Conservation (phyloP, 2,329 filamentous ascomycete species). For the Hortaea sp. region DNA sequence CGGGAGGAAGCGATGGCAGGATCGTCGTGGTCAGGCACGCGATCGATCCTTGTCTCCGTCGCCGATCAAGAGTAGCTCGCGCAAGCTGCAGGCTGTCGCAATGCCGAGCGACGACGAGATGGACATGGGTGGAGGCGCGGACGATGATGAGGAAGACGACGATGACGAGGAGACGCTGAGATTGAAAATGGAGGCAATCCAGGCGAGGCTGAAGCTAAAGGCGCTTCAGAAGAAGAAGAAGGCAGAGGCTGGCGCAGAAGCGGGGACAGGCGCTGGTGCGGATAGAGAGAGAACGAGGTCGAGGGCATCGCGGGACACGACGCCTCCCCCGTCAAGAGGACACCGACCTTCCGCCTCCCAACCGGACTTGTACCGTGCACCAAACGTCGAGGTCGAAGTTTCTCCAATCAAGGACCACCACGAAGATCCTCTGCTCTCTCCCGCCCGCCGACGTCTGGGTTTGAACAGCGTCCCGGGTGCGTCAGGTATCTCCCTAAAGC, state of each 20-base stretch:
- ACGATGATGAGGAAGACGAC: conserved; percentile 46
- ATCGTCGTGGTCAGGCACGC: conserved; percentile 47
- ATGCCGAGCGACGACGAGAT: conserved; percentile 36
- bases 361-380: conserved; percentile 8
- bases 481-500: conserved; percentile 73
- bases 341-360: conserved; percentile 8
- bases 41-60: conserved; percentile 46
- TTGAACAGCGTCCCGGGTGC: conserved; percentile 82
- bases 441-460: conserved; percentile 68
- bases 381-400: conserved; percentile 62
- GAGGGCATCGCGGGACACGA: not conserved
- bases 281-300: not conserved
- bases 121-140: conserved; percentile 45
- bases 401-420: conserved; percentile 50
- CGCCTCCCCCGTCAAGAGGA: too few species aligned
- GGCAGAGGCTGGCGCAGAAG: not conserved
- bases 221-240: conserved; percentile 56
- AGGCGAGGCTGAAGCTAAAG: conserved; percentile 79
- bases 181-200: conserved; percentile 76
- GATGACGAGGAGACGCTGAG: conserved; percentile 85
- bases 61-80: conserved; percentile 29
- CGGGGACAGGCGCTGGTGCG: not conserved
- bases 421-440: conserved; percentile 53
- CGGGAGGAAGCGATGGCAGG: conserved; percentile 65
- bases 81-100: conserved; percentile 36